These are phyloP conservation scores for Aspergillus taichungensis DNA, from an alignment of 495 filamentous ascomycete genomes.

Conservation along the genomic window DNA sequence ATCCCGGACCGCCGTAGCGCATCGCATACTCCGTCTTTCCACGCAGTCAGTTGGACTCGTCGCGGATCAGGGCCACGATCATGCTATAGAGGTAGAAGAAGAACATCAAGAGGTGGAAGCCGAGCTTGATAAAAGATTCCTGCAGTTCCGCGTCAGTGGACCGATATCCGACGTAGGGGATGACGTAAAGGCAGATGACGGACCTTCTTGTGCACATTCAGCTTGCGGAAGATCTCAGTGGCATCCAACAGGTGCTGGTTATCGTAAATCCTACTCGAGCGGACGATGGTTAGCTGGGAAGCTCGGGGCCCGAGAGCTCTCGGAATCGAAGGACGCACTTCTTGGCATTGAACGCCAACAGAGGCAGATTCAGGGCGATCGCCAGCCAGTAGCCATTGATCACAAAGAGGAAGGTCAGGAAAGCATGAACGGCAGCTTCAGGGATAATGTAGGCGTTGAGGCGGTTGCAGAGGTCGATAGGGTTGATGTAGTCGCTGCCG, in stretches of 20 bases:
- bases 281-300: not conserved
- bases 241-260: constrained; percentile 96
- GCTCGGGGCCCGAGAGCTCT: constrained; percentile 13
- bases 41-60: constrained; percentile 71
- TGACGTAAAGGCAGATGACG: constrained; percentile 11
- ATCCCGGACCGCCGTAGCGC: constrained; percentile 24
- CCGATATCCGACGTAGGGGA: not conserved
- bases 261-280: constrained; percentile 70
- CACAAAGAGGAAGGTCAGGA: constrained; percentile 88
- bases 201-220: constrained; percentile 99
- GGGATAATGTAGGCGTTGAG: constrained; percentile 99
- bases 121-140: constrained; percentile 99
- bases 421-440: constrained; percentile 93
- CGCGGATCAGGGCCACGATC: constrained; percentile 96
- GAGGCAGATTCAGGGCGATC: constrained; percentile 81
- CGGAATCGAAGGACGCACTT: constrained; percentile 54
- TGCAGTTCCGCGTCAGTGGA: constrained; percentile 25
- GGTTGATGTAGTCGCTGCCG: constrained; percentile 96
- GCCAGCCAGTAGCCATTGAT: constrained; percentile 99
- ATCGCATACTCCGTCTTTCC: constrained; percentile 34
- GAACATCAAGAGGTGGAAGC: constrained; percentile 98
- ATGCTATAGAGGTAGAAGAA: constrained; percentile 99
- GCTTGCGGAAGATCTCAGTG: constrained; percentile 98
- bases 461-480: constrained; percentile 99
- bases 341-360: constrained; percentile 91